These are phyloP conservation scores for Pythium grandisporangium DNA, from an alignment of 352 stramenopile species.

Conservation along the genomic window DNA sequence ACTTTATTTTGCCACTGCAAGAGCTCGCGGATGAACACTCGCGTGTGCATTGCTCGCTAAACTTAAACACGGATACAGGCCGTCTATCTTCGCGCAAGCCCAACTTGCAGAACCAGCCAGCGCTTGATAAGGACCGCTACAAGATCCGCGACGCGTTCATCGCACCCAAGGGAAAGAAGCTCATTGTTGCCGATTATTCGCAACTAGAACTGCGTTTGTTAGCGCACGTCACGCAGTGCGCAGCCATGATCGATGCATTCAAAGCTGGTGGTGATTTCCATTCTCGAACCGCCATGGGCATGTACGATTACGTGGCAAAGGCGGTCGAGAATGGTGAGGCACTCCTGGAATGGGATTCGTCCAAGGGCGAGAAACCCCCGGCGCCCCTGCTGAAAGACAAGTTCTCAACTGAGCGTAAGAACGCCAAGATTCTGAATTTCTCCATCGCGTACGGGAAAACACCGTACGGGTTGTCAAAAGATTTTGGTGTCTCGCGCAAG, in stretches of 20 bases:
- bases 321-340: slow-evolving; percentile 94
- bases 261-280: slow-evolving; percentile 90
- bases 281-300: slow-evolving; percentile 95
- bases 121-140: slow-evolving; percentile 81
- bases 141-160: slow-evolving; percentile 92
- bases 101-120: slow-evolving; percentile 98
- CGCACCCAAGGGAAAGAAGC: slow-evolving; percentile 84
- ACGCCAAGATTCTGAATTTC: slow-evolving; percentile 99
- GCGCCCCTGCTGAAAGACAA: slow-evolving; percentile 98
- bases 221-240: slow-evolving; percentile 97
- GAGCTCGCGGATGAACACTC: slow-evolving; percentile 89
- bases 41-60: slow-evolving; percentile 97
- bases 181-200: slow-evolving; percentile 99
- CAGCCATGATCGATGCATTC: slow-evolving; percentile 98
- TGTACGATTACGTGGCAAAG: slow-evolving; percentile 98
- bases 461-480: slow-evolving; percentile 92
- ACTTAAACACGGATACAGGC: slow-evolving; percentile 99
- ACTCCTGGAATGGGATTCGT: slow-evolving; percentile 97
- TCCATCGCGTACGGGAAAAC: slow-evolving; percentile 99
- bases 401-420: slow-evolving; percentile 95
- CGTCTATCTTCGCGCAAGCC: slow-evolving; percentile 94
- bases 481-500: slow-evolving; percentile 74
- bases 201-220: slow-evolving; percentile 99
- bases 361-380: slow-evolving; percentile 79
- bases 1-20: slow-evolving; percentile 92